These are phyloP conservation scores for Hapsidospora chrysogenum DNA, from an alignment of 495 filamentous ascomycete genomes.

Conservation along the genomic window DNA sequence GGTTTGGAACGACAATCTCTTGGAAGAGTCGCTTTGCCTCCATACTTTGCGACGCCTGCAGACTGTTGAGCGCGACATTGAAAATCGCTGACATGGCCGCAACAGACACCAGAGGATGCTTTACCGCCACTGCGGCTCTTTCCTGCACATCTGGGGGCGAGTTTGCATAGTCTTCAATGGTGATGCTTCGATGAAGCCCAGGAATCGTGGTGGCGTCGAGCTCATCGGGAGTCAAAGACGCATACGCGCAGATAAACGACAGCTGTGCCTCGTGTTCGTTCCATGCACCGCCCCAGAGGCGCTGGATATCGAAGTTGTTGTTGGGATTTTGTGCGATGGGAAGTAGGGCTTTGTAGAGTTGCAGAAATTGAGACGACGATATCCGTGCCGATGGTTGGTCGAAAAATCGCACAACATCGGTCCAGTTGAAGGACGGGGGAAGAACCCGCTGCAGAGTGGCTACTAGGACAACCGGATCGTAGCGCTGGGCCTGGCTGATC, in stretches of 20 bases:
- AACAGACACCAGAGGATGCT: conserved; percentile 74
- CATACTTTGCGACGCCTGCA: conserved; percentile 42
- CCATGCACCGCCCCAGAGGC: conserved; percentile 86
- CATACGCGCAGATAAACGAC: conserved; percentile 73
- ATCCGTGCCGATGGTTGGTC: conserved; percentile 67
- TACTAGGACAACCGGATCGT: conserved; percentile 60
- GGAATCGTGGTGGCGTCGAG: conserved; percentile 73
- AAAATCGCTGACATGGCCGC: conserved; percentile 73
- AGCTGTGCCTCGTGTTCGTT: conserved; percentile 71
- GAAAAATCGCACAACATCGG: conserved; percentile 61
- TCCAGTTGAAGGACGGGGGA: conserved; percentile 56
- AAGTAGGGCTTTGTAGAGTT: conserved; percentile 58
- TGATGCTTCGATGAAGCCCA: conserved; percentile 60
- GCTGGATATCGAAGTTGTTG: conserved; percentile 48
- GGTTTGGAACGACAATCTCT: conserved; percentile 48
- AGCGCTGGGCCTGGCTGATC: conserved; percentile 55
- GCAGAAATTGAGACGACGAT: conserved; percentile 60
- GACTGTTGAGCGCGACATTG: conserved; percentile 52
- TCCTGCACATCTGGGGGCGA: conserved; percentile 52
- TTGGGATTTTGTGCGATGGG: conserved; percentile 45
- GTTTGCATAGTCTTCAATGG: conserved; percentile 54
- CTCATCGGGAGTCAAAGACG: conserved; percentile 48
- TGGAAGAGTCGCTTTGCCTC: conserved; percentile 54
- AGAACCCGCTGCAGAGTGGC: conserved; percentile 28
- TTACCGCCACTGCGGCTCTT: conserved; percentile 56